Percentiles rank a stretch among this genome's conserved stretches.
These are phyloP conservation scores for Vachellia collinsii DNA, from an alignment of 306 rosid species.

Conservation along the genomic window DNA sequence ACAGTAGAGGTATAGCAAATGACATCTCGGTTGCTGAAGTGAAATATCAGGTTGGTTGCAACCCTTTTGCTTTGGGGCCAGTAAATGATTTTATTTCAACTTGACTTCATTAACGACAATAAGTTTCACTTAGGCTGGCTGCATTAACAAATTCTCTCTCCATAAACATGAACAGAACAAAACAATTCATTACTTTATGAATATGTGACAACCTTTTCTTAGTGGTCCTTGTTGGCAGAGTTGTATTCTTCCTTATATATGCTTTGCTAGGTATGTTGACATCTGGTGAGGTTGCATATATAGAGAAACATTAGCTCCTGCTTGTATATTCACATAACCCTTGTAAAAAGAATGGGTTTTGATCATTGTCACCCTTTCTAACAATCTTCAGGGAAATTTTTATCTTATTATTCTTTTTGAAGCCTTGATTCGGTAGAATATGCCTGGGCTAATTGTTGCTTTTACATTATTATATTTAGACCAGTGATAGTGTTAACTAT, in stretches of 20 bases:
- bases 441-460: not conserved
- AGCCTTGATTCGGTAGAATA: not conserved
- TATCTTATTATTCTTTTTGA: not conserved
- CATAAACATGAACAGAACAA: not conserved
- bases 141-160: not conserved
- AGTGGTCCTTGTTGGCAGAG: not conserved
- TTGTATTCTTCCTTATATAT: not conserved
- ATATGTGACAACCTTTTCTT: not conserved
- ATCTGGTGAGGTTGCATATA: not conserved
- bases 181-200: not conserved
- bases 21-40: constrained; percentile 64
- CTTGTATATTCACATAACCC: not conserved
- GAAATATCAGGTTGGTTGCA: constrained; percentile 56
- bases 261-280: not conserved
- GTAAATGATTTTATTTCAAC: constrained; percentile 42
- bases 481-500: not conserved
- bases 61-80: not conserved
- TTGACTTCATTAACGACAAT: constrained; percentile 15
- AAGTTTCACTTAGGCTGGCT: not conserved
- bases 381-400: not conserved
- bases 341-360: not conserved
- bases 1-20: constrained; percentile 44
- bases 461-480: not conserved
- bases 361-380: not conserved
- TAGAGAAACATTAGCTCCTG: not conserved